Evolutionary conservation across 2,329 filamentous ascomycete species (phyloP), one percentile per base, ranked within the genome.

Genomic region (Colletotrichum plurivorum): DNA sequence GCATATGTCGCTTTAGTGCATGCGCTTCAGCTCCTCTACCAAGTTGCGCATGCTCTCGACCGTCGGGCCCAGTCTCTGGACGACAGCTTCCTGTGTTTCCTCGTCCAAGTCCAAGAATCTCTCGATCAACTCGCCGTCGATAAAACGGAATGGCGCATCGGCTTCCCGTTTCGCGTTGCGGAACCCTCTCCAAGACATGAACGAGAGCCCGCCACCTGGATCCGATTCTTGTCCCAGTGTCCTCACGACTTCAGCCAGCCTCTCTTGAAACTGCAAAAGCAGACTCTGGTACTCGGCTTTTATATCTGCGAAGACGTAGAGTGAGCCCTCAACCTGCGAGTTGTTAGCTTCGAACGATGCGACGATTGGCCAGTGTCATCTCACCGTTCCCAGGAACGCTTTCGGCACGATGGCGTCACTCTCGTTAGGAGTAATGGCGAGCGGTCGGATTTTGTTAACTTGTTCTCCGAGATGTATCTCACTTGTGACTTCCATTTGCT

Each of bases 41-140:
- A 90, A 75, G 59, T 87, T 87, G 56, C 90, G 83, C 80, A 92
- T 87, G 83, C 89, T 77, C 79, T 91, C 86, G 71, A 93, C 79
- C 83, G 84, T 88, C 71, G 83, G 90, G 63, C 84, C 92, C 72
- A 86, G 85, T 56, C 83, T 90, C 78, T 84, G 78, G 66, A 83
- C 89, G 57, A 88, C 83, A 63, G 81, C 78, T 73, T 81, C 83
- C 79, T 91, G 89, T 48, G 81, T 81, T 45, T 84, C 83, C 63
- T 91, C 89, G 53, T 88, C 84, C 71, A 93, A 83, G 71, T 94
- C 91, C 73, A 98, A 79, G 76, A 98, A 98, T 59, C 89, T 82
- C 81, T 98, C 95, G 13, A 99, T 85, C 75, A 98, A 84, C 78
- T 98, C 95, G 0, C 95, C 96, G 76, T 99, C 96, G 13, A 99